These are phyloP conservation scores for Gyrodon lividus DNA, from an alignment of 768 basidiomycete genomes.

Conservation along the genomic window DNA sequence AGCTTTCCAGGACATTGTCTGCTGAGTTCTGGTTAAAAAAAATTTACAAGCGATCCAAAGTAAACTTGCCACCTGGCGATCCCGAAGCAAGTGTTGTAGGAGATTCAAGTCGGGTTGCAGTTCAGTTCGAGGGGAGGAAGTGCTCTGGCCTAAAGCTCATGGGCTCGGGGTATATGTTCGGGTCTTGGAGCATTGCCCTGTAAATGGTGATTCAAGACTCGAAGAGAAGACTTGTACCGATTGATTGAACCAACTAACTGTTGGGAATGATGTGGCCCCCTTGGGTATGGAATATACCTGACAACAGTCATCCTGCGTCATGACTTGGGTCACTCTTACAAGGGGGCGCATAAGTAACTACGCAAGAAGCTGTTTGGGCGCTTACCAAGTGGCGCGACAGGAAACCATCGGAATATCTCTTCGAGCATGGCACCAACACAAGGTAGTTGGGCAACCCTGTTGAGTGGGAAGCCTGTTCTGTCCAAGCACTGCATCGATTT, in stretches of 20 bases:
- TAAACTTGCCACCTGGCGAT: constrained; percentile 25
- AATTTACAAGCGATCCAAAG: background rate
- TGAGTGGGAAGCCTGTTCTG: constrained; percentile 33
- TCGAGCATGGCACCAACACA: constrained; percentile 12
- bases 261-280: constrained; percentile 33
- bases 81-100: constrained; percentile 20
- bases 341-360: background rate
- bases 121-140: constrained; percentile 18
- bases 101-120: constrained; percentile 19
- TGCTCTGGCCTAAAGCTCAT: constrained; percentile 30
- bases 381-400: constrained; percentile 4
- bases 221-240: background rate
- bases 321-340: constrained; percentile 30
- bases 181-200: constrained; percentile 32
- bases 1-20: background rate
- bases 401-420: constrained; percentile 17
- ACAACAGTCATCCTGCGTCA: constrained; percentile 28
- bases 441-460: constrained; percentile 23
- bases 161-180: constrained; percentile 26
- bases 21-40: background rate
- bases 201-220: background rate
- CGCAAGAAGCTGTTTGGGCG: background rate
- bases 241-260: constrained; percentile 26
- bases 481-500: constrained; percentile 35
- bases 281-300: too few species aligned